Percentiles rank a stretch among this genome's conserved stretches.
Evolutionary conservation across 2,329 filamentous ascomycete genomes (phyloP).

Genomic region (Aureobasidium sp.): DNA sequence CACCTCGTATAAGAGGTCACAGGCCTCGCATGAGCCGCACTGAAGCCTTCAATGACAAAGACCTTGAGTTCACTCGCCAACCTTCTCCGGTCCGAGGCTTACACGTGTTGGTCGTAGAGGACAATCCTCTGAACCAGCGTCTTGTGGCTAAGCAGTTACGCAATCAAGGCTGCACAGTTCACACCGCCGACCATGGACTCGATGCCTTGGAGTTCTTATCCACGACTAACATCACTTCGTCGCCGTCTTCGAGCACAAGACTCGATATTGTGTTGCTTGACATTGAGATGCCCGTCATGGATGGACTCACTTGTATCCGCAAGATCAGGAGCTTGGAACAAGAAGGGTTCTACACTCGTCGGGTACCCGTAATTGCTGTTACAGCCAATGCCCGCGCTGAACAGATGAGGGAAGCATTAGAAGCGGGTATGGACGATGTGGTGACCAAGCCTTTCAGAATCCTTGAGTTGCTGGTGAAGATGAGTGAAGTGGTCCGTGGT

Average conservation of each 20-base stretch:
- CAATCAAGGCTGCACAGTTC: slow-evolving; percentile 23
- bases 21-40: slow-evolving; percentile 12
- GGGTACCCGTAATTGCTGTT: slow-evolving; percentile 47
- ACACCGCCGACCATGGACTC: slow-evolving; percentile 23
- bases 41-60: slow-evolving; percentile 15
- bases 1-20: neutral
- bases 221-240: slow-evolving; percentile 18
- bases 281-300: slow-evolving; percentile 25
- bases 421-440: slow-evolving; percentile 21
- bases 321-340: slow-evolving; percentile 22
- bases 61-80: slow-evolving; percentile 16
- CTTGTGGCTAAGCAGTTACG: slow-evolving; percentile 25
- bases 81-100: neutral
- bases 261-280: slow-evolving; percentile 9
- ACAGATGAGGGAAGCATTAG: slow-evolving; percentile 17
- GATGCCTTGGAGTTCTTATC: slow-evolving; percentile 24
- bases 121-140: slow-evolving; percentile 26
- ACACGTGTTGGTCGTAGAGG: slow-evolving; percentile 24
- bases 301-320: slow-evolving; percentile 23
- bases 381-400: slow-evolving; percentile 44
- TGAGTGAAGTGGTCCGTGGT: slow-evolving; percentile 23
- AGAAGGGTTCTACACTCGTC: neutral
- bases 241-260: neutral
- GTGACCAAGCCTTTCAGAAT: slow-evolving; percentile 32
- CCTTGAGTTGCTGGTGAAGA: slow-evolving; percentile 29